Conservation (phyloP, 2,329 filamentous ascomycete genomes). For the Alternaria sp. region DNA sequence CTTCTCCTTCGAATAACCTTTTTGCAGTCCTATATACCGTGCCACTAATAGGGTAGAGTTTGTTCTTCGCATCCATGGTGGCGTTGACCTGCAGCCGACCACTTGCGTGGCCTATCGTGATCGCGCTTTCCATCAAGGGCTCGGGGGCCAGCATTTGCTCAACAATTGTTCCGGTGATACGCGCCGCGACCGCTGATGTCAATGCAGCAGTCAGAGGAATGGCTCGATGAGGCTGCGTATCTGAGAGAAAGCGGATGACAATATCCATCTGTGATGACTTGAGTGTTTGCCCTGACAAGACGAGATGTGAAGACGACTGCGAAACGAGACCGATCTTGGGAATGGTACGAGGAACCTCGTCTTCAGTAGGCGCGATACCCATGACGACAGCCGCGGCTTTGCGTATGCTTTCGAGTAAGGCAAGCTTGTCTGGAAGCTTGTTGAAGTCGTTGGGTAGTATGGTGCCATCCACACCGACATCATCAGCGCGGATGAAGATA, state of each 20-base stretch:
- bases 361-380: slow-evolving; percentile 62
- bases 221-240: slow-evolving; percentile 55
- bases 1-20: slow-evolving; percentile 49
- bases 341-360: slow-evolving; percentile 63
- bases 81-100: slow-evolving; percentile 51
- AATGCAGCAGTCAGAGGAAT: slow-evolving; percentile 56
- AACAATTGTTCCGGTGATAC: slow-evolving; percentile 50
- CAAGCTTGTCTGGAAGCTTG: slow-evolving; percentile 59
- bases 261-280: slow-evolving; percentile 49
- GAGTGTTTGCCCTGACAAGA: slow-evolving; percentile 52
- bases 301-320: slow-evolving; percentile 46
- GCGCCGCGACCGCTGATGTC: slow-evolving; percentile 54
- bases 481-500: slow-evolving; percentile 66
- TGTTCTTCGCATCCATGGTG: slow-evolving; percentile 39
- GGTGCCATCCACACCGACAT: slow-evolving; percentile 61
- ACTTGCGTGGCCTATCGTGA: slow-evolving; percentile 54
- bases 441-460: slow-evolving; percentile 65
- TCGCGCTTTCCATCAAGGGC: slow-evolving; percentile 36
- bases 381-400: slow-evolving; percentile 66
- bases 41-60: slow-evolving; percentile 34
- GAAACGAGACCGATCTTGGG: slow-evolving; percentile 70
- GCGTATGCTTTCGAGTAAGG: slow-evolving; percentile 65
- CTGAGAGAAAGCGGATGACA: slow-evolving; percentile 56
- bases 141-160: slow-evolving; percentile 41
- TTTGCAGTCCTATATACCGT: slow-evolving; percentile 51